A percentile compares a stretch with the other conserved stretches of the same genome.
Evolutionary conservation across 148 eudicot species (phyloP).

Genomic region (Spergularia bocconei): DNA sequence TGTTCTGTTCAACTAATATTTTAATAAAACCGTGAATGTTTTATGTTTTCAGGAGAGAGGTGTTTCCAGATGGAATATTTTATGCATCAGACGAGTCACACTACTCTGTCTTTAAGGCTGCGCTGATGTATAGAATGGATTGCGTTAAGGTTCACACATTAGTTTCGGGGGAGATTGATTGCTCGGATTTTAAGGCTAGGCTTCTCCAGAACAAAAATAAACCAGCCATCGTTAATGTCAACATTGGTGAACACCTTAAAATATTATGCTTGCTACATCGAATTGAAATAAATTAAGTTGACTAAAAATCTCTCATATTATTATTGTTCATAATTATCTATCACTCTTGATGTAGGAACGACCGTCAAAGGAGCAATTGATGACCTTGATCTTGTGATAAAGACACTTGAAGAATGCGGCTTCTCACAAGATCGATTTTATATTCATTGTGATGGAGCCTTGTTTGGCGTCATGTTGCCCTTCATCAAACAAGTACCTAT

Average conservation of each 20-base stretch:
- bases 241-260: constrained; percentile 44
- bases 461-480: constrained; percentile 77
- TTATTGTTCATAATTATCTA: neutral
- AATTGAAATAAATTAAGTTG: neutral
- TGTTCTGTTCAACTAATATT: constrained; percentile 22
- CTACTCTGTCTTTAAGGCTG: constrained; percentile 70
- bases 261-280: constrained; percentile 1
- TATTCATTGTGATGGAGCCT: constrained; percentile 78
- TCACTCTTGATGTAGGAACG: constrained; percentile 45
- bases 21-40: constrained; percentile 63
- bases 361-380: constrained; percentile 78
- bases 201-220: constrained; percentile 57
- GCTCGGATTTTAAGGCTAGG: constrained; percentile 53
- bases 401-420: constrained; percentile 64
- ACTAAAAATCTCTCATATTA: neutral
- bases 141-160: constrained; percentile 50
- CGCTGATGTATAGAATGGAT: constrained; percentile 72
- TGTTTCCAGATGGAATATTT: constrained; percentile 63
- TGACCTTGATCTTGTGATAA: constrained; percentile 66
- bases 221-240: constrained; percentile 73
- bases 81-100: constrained; percentile 66
- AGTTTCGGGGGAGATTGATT: constrained; percentile 63
- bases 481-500: constrained; percentile 54
- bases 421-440: constrained; percentile 58
- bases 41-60: constrained; percentile 61